Conservation (phyloP, 768 basidiomycete species). For the Leccinum fibrillosum region DNA sequence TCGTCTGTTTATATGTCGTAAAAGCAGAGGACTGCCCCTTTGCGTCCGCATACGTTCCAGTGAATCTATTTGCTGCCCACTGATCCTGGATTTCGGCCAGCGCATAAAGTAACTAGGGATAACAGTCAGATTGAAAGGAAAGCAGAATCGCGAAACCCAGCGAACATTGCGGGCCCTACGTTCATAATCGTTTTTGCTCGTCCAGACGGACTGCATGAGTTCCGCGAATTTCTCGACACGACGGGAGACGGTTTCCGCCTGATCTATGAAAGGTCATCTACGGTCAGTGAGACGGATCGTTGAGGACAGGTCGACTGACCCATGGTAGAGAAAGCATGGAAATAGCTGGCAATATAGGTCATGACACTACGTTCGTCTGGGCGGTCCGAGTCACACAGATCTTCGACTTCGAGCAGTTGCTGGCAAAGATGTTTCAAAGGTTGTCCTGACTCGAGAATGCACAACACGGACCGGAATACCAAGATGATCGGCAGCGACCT, state of each 20-base stretch:
- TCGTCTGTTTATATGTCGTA: slow-evolving; percentile 77
- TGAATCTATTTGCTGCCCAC: slow-evolving; percentile 67
- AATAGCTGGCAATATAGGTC: slow-evolving; percentile 97
- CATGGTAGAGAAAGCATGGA: slow-evolving; percentile 98
- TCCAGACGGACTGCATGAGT: slow-evolving; percentile 90
- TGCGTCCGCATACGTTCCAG: slow-evolving; percentile 77
- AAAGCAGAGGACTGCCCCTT: slow-evolving; percentile 73
- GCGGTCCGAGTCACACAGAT: slow-evolving; percentile 80
- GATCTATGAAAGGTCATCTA: slow-evolving; percentile 51
- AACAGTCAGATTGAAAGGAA: slow-evolving; percentile 4
- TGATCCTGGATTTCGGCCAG: slow-evolving; percentile 62
- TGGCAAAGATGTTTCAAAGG: slow-evolving; percentile 28
- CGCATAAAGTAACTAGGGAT: slow-evolving; percentile 57
- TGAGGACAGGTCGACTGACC: slow-evolving; percentile 47
- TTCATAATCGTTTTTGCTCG: slow-evolving; percentile 88
- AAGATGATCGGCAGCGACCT: slow-evolving; percentile 81
- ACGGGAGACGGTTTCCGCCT: slow-evolving; percentile 90
- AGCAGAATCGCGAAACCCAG: slow-evolving; percentile 1
- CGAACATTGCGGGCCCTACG: slow-evolving; percentile 70
- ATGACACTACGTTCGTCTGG: slow-evolving; percentile 97
- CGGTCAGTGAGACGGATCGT: background rate
- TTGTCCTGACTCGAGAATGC: background rate
- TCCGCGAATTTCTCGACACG: slow-evolving; percentile 96
- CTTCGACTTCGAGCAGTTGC: slow-evolving; percentile 96
- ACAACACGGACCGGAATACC: slow-evolving; percentile 75